A percentile compares a stretch with the other conserved stretches of the same genome.
Conservation (phyloP, 371 early-diverging fungal genomes). For the Zopfochytrium polystomum region DNA sequence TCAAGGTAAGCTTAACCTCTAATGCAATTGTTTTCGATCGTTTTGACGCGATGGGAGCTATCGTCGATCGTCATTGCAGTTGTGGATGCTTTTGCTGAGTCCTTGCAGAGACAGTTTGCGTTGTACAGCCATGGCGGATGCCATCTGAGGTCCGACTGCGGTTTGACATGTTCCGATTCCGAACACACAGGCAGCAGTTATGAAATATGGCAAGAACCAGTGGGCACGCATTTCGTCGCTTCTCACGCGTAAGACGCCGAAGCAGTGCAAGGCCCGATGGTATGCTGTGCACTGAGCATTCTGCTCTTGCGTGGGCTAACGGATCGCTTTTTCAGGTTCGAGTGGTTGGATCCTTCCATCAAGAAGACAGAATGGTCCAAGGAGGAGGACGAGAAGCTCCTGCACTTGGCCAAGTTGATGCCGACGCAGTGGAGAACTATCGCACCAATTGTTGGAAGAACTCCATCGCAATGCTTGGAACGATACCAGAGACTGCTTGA, state of each 20-base stretch:
- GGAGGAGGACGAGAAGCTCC: slow-evolving; percentile 95
- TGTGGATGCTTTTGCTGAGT: too few species aligned
- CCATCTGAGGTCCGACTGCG: not conserved
- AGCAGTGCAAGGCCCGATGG: slow-evolving; percentile 98
- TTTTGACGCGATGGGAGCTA: too few species aligned
- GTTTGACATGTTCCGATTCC: not conserved
- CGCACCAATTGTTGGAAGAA: slow-evolving; percentile 95
- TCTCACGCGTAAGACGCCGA: slow-evolving; percentile 90
- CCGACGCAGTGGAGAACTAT: slow-evolving; percentile 99
- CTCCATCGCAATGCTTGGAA: slow-evolving; percentile 97
- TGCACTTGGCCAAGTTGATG: slow-evolving; percentile 96
- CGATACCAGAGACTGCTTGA: slow-evolving; percentile 92
- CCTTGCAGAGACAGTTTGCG: too few species aligned
- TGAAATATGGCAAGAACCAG: slow-evolving; percentile 97
- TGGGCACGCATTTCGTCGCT: slow-evolving; percentile 98
- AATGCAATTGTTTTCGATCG: too few species aligned
- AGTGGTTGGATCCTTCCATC: slow-evolving; percentile 97
- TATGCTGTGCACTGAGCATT: slow-evolving; percentile 33
- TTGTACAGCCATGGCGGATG: too few species aligned
- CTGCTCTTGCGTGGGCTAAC: not conserved
- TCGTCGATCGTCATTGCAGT: too few species aligned
- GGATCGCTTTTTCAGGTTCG: slow-evolving; percentile 42
- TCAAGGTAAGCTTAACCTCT: too few species aligned
- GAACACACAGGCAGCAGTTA: not conserved
- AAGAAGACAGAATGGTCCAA: slow-evolving; percentile 98